phyloP scores from a whole-genome alignment of 106 monocot species.

The Platanthera guangdongensis region DNA sequence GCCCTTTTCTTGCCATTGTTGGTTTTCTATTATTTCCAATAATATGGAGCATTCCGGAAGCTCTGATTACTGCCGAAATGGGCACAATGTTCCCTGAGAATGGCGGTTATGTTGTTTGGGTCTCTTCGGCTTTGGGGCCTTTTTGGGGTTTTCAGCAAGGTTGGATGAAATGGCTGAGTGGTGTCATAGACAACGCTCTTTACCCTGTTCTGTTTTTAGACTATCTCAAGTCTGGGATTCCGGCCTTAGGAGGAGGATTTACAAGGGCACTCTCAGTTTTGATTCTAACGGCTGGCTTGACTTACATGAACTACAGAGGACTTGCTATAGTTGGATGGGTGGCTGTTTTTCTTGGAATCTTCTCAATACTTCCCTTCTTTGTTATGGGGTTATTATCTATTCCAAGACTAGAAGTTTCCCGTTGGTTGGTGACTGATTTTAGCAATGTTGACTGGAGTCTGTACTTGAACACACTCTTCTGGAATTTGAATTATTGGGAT shows the following conservation, averaged over 20 bases:
- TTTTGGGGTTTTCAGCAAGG: conserved; percentile 39
- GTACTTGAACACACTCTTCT: conserved; percentile 35
- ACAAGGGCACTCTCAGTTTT: conserved; percentile 23
- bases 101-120: conserved; percentile 44
- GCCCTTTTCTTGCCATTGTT: conserved; percentile 29
- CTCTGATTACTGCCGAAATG: conserved; percentile 47
- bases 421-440: conserved; percentile 26
- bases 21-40: conserved; percentile 41
- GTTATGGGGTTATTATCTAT: conserved; percentile 34
- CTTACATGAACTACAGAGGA: conserved; percentile 47
- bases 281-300: conserved; percentile 22
- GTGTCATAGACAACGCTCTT: conserved; percentile 43
- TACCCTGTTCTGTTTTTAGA: conserved; percentile 43
- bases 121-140: conserved; percentile 32
- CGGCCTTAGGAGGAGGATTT: conserved; percentile 20
- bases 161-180: conserved; percentile 50
- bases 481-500: conserved; percentile 46
- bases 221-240: conserved; percentile 41
- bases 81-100: conserved; percentile 47
- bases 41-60: conserved; percentile 46
- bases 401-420: conserved; percentile 20
- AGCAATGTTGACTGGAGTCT: conserved; percentile 29
- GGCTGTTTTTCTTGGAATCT: conserved; percentile 30
- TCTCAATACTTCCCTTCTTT: conserved; percentile 34
- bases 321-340: conserved; percentile 37